Percentiles rank a stretch among this genome's conserved stretches.
Evolutionary conservation across 2,329 filamentous ascomycete species (phyloP).

Genomic region (Rhinocladiella mackenziei): DNA sequence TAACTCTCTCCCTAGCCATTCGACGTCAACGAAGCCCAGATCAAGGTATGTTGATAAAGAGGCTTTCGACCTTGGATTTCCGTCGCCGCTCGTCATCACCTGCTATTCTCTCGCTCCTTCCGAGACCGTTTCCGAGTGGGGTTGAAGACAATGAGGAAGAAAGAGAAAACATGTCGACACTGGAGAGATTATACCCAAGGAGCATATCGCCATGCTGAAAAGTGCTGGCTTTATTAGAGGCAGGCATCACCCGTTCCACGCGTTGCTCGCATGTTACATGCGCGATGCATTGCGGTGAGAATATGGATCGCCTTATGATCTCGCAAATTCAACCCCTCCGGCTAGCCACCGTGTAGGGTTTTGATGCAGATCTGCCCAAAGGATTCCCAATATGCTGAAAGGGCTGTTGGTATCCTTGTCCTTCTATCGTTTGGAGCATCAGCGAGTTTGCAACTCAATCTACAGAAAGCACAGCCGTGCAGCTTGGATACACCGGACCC

Average conservation of each 20-base stretch:
- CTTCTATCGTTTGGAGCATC: slow-evolving; percentile 21
- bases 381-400: slow-evolving; percentile 21
- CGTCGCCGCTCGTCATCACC: slow-evolving; percentile 54
- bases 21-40: slow-evolving; percentile 94
- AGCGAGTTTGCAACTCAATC: slow-evolving; percentile 18
- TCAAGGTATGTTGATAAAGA: slow-evolving; percentile 99
- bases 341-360: slow-evolving; percentile 24
- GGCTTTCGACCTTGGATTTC: slow-evolving; percentile 66
- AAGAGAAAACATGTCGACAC: slow-evolving; percentile 13
- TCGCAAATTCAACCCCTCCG: slow-evolving; percentile 13
- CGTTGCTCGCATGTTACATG: slow-evolving; percentile 10
- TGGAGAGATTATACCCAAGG: slow-evolving; percentile 19
- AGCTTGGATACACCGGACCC: not conserved
- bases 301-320: slow-evolving; percentile 14
- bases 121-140: slow-evolving; percentile 24
- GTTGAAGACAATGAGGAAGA: slow-evolving; percentile 8
- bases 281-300: slow-evolving; percentile 10
- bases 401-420: slow-evolving; percentile 15
- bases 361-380: slow-evolving; percentile 22
- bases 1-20: slow-evolving; percentile 66
- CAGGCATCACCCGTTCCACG: slow-evolving; percentile 11
- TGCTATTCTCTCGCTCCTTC: slow-evolving; percentile 27
- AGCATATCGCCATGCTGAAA: slow-evolving; percentile 20
- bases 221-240: slow-evolving; percentile 21
- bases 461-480: slow-evolving; percentile 12